A percentile compares a stretch with the other conserved stretches of the same genome.
Evolutionary conservation across 176 grass and related monocot species (phyloP).

Genomic region (Aechmea fasciata): DNA sequence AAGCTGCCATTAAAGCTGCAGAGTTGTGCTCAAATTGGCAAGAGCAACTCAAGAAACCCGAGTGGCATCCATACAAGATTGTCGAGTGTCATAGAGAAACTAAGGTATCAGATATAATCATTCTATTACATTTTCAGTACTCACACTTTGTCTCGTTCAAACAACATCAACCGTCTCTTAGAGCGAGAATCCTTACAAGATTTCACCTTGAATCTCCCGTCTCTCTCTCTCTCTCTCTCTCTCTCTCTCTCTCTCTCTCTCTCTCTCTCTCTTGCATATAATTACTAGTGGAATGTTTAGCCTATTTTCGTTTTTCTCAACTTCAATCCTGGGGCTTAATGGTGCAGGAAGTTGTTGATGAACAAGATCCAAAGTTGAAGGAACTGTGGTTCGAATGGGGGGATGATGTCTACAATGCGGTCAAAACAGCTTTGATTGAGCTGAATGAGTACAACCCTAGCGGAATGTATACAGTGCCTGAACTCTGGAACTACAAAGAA

Average conservation of each 20-base stretch:
- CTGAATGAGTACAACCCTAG: slow-evolving; percentile 21
- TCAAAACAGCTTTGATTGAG: background rate
- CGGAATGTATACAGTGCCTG: background rate
- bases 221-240: background rate
- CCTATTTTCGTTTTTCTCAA: background rate
- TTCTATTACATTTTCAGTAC: background rate
- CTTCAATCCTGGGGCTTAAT: background rate
- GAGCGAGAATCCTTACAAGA: background rate
- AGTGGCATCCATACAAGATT: slow-evolving; percentile 88
- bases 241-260: too few species aligned
- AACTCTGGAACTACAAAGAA: slow-evolving; percentile 19
- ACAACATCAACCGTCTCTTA: background rate
- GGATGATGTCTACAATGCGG: slow-evolving; percentile 62
- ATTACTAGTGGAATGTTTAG: background rate
- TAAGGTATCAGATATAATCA: slow-evolving; percentile 35
- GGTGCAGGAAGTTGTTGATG: slow-evolving; percentile 58
- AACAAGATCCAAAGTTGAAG: slow-evolving; percentile 53
- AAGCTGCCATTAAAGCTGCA: slow-evolving; percentile 34
- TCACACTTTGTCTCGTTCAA: background rate
- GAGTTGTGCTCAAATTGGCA: slow-evolving; percentile 56
- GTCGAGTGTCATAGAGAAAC: slow-evolving; percentile 26
- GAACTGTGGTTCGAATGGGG: slow-evolving; percentile 54
- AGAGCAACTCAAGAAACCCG: slow-evolving; percentile 82
- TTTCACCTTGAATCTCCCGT: background rate
- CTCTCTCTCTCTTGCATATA: background rate